Evolutionary conservation across 192 early-diverging fungal genomes (phyloP).

Genomic region (Umbelopsis ramanniana): DNA sequence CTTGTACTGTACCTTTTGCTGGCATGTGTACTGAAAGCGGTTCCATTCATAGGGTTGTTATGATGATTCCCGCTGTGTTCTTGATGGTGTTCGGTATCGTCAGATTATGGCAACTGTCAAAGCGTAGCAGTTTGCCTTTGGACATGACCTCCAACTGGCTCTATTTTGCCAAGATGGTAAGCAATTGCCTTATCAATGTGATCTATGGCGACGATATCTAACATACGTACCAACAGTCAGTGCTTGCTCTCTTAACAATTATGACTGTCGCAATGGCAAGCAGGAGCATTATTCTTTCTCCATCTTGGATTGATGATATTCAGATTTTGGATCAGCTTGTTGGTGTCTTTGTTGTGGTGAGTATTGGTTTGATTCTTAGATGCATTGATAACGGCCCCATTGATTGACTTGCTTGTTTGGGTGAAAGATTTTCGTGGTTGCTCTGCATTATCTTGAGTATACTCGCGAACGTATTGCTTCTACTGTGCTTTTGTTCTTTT

Average conservation of each 20-base stretch:
- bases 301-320: slow-evolving; percentile 25
- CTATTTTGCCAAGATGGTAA: slow-evolving; percentile 45
- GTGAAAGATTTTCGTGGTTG: slow-evolving; percentile 32
- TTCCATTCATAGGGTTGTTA: slow-evolving; percentile 25
- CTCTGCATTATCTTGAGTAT: slow-evolving; percentile 39
- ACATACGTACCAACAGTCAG: background rate
- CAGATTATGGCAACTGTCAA: slow-evolving; percentile 40
- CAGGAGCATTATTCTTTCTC: slow-evolving; percentile 1
- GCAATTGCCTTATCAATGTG: background rate
- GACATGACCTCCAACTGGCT: slow-evolving; percentile 37
- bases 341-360: slow-evolving; percentile 37
- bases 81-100: slow-evolving; percentile 48
- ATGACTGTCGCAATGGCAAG: slow-evolving; percentile 1
- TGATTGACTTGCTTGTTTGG: background rate
- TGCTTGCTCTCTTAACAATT: background rate
- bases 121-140: slow-evolving; percentile 26
- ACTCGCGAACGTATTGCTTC: slow-evolving; percentile 48
- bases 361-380: slow-evolving; percentile 4
- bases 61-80: slow-evolving; percentile 34
- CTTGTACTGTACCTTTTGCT: background rate
- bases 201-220: background rate
- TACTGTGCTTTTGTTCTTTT: slow-evolving; percentile 61
- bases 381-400: background rate
- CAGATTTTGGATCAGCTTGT: slow-evolving; percentile 29
- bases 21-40: background rate